phyloP scores from a whole-genome alignment of 169 alveolate species.

The Eimeria maxima region DNA sequence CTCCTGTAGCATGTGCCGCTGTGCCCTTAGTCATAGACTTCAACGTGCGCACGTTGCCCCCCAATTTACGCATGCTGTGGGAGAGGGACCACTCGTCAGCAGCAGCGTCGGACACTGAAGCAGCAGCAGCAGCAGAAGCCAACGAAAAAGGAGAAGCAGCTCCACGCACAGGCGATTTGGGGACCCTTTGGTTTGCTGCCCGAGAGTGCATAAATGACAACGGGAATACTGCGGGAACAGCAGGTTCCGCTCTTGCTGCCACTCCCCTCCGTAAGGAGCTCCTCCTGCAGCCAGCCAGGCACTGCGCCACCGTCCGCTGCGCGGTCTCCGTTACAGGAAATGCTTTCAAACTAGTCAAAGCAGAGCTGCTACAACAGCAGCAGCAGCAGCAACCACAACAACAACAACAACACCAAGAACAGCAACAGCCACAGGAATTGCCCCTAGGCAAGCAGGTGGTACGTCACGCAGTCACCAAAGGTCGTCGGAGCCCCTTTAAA shows the following conservation, averaged over 20 bases:
- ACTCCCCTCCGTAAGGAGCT: neutral
- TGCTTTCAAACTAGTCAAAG: constrained; percentile 8
- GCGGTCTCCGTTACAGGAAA: neutral
- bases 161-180: neutral
- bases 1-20: neutral
- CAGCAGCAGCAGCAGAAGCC: constrained; percentile 15
- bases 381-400: constrained; percentile 25
- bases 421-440: neutral
- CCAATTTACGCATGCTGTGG: neutral
- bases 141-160: neutral
- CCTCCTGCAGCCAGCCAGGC: constrained; percentile 48
- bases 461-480: neutral
- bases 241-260: neutral
- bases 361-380: constrained; percentile 52
- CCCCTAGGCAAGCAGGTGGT: neutral
- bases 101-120: neutral
- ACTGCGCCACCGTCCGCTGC: constrained; percentile 53
- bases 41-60: neutral
- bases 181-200: neutral
- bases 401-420: neutral
- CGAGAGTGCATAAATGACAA: neutral
- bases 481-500: neutral
- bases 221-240: neutral
- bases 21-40: constrained; percentile 33
- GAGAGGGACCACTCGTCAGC: neutral